A percentile compares a stretch with the other conserved stretches of the same genome.
Evolutionary conservation across 345 rosid genomes (phyloP).

Genomic region (Eucalyptus regnans): DNA sequence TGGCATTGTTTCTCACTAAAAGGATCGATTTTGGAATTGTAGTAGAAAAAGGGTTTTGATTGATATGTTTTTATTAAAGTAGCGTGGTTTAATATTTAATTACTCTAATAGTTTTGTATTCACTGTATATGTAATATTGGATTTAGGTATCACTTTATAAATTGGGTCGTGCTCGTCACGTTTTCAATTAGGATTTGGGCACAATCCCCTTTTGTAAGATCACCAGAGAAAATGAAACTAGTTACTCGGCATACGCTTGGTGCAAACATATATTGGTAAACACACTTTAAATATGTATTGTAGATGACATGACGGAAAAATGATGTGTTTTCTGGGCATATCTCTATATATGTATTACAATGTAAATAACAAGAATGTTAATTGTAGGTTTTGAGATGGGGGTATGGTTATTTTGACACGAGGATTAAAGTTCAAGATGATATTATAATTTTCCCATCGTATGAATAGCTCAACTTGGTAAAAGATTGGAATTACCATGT

Average conservation of each 20-base stretch:
- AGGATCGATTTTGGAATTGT: neutral
- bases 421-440: neutral
- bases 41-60: neutral
- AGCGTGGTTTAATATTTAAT: accelerated
- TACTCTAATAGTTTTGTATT: neutral
- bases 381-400: accelerated
- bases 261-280: neutral
- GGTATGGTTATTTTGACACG: neutral
- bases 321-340: neutral
- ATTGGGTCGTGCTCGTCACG: neutral
- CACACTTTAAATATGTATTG: neutral
- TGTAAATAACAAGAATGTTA: neutral
- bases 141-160: neutral
- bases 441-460: neutral
- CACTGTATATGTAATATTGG: accelerated
- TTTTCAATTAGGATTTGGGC: neutral
- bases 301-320: neutral
- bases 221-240: neutral
- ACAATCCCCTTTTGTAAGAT: neutral
- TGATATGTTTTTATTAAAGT: neutral
- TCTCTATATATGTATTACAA: neutral
- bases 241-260: neutral
- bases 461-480: neutral
- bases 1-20: neutral
- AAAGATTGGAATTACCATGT: neutral